phyloP scores from a whole-genome alignment of 495 filamentous ascomycete species.

The Neohortaea acidophila region DNA sequence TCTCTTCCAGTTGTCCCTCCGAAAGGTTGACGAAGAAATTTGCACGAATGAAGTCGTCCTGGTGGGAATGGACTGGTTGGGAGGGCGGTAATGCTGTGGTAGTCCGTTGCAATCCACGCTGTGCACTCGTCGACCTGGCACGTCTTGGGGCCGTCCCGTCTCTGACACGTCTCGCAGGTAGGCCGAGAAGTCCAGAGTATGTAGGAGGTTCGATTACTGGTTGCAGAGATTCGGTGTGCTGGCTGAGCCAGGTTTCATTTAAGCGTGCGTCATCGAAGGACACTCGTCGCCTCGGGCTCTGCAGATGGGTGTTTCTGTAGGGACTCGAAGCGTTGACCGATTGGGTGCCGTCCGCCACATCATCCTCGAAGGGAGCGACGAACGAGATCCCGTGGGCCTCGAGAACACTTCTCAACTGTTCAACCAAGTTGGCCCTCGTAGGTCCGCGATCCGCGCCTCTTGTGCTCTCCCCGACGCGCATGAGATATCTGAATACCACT shows the following conservation, averaged over 20 bases:
- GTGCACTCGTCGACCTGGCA: slow-evolving; percentile 11
- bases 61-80: too few species aligned
- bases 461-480: slow-evolving; percentile 53
- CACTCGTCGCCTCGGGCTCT: slow-evolving; percentile 9
- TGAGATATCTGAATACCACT: slow-evolving; percentile 59
- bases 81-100: too few species aligned
- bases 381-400: slow-evolving; percentile 46
- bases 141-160: slow-evolving; percentile 5
- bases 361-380: slow-evolving; percentile 19
- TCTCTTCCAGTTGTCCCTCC: slow-evolving; percentile 39
- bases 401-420: slow-evolving; percentile 52
- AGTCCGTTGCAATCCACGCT: too few species aligned
- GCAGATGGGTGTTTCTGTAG: neutral
- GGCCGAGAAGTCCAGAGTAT: slow-evolving; percentile 2
- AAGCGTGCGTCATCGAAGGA: slow-evolving; percentile 27
- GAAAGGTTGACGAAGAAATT: slow-evolving; percentile 37
- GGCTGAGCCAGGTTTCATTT: slow-evolving; percentile 21
- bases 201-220: too few species aligned
- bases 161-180: slow-evolving; percentile 18
- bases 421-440: slow-evolving; percentile 35
- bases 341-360: slow-evolving; percentile 23
- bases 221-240: slow-evolving; percentile 5
- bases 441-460: slow-evolving; percentile 10
- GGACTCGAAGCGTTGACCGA: neutral
- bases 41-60: neutral